A percentile compares a stretch with the other conserved stretches of the same genome.
Conservation (phyloP, 208 protist genomes). For the Angomonas ambiguus region DNA sequence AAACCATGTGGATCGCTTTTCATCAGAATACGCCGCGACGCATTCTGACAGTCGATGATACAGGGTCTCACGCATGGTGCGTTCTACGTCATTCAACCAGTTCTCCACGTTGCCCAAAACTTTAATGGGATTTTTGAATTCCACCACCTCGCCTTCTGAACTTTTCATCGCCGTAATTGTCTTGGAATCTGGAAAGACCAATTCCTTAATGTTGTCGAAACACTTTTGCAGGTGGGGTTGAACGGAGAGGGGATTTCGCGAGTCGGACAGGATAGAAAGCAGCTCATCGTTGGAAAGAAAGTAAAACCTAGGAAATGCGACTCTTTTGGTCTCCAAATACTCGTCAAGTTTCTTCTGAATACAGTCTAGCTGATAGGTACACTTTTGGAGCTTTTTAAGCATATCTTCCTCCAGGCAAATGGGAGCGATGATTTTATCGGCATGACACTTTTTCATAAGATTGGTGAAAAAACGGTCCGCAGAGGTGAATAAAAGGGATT, state of each 20-base stretch:
- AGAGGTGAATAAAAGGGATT: conserved; percentile 76
- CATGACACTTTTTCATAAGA: conserved; percentile 75
- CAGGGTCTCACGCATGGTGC: conserved; percentile 82
- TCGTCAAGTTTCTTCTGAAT: conserved; percentile 95
- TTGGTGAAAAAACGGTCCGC: conserved; percentile 89
- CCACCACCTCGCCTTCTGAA: conserved; percentile 87
- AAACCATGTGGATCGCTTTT: conserved; percentile 81
- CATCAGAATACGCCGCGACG: conserved; percentile 50
- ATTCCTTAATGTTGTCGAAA: conserved; percentile 92
- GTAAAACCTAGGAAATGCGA: conserved; percentile 95
- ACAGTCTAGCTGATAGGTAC: conserved; percentile 84
- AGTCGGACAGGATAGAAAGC: conserved; percentile 96
- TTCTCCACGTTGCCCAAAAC: conserved; percentile 92
- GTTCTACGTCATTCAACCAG: conserved; percentile 92
- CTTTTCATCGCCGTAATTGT: conserved; percentile 87
- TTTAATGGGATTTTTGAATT: conserved; percentile 71
- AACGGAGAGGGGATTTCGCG: conserved; percentile 91
- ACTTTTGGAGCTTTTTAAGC: conserved; percentile 85
- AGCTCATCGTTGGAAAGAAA: conserved; percentile 98
- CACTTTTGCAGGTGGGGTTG: conserved; percentile 95
- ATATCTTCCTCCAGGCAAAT: conserved; percentile 68
- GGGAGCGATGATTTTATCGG: conserved; percentile 76
- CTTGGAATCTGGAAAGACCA: conserved; percentile 71
- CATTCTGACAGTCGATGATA: conserved; percentile 53
- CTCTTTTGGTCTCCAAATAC: conserved; percentile 95